phyloP scores from a whole-genome alignment of 2,329 filamentous ascomycete species.

The Fusarium clavum region DNA sequence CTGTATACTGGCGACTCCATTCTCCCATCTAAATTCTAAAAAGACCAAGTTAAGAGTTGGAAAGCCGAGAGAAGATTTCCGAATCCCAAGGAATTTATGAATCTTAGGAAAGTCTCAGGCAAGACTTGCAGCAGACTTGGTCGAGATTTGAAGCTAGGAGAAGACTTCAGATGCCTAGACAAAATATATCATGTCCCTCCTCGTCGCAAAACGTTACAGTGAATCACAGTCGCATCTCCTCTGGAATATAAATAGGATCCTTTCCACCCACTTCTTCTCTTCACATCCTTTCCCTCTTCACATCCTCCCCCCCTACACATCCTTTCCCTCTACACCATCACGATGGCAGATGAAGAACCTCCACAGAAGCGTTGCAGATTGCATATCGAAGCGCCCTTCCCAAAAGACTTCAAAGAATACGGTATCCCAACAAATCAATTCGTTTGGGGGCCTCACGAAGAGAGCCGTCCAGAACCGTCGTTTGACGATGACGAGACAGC shows the following conservation, averaged over 20 bases:
- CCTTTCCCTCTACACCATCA: not conserved
- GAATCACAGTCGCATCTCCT: not conserved
- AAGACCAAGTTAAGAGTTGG: not conserved
- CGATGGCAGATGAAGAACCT: not conserved
- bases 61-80: not conserved
- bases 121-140: not conserved
- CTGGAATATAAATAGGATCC: not conserved
- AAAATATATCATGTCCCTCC: not conserved
- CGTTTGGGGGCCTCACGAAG: slow-evolving; percentile 15
- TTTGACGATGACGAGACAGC: slow-evolving; percentile 37
- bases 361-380: slow-evolving; percentile 5
- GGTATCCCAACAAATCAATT: slow-evolving; percentile 30
- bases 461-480: not conserved
- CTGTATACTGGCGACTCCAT: not conserved
- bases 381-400: slow-evolving; percentile 20
- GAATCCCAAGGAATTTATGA: not conserved
- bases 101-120: no score
- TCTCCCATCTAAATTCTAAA: not conserved
- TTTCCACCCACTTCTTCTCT: not conserved
- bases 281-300: not conserved
- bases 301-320: not conserved
- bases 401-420: slow-evolving; percentile 21
- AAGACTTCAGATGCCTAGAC: not conserved
- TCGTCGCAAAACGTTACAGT: not conserved
- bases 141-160: not conserved